A percentile compares a stretch with the other conserved stretches of the same genome.
Evolutionary conservation across 164 flowering plant genomes (phyloP).

Genomic region (Malania oleifera): DNA sequence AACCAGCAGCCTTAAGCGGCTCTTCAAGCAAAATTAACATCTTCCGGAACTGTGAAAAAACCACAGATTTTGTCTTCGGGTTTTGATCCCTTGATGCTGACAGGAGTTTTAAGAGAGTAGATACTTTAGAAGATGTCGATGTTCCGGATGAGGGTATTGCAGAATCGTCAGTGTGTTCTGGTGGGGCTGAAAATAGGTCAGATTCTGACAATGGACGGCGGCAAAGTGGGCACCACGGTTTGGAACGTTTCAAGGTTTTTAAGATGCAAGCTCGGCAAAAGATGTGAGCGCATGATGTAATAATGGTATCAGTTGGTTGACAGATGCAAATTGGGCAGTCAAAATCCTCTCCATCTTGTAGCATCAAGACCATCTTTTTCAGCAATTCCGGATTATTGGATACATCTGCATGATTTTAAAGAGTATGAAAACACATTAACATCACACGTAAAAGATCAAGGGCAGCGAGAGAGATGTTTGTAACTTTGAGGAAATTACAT

Average conservation of each 20-base stretch:
- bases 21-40: constrained; percentile 72
- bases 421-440: no score
- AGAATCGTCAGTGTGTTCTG: constrained; percentile 21
- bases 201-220: constrained; percentile 57
- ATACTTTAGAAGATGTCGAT: constrained; percentile 54
- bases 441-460: no score
- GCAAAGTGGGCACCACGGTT: constrained; percentile 74
- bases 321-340: constrained; percentile 91
- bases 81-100: constrained; percentile 36
- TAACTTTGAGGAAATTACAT: no score
- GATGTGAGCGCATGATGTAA: constrained; percentile 82
- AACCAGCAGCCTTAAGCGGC: constrained; percentile 72
- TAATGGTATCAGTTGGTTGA: constrained; percentile 54
- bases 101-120: constrained; percentile 60
- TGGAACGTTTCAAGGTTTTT: constrained; percentile 47
- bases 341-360: constrained; percentile 85
- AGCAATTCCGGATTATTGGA: constrained; percentile 74
- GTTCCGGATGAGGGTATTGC: constrained; percentile 12
- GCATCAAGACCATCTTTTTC: constrained; percentile 50
- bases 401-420: constrained; percentile 47
- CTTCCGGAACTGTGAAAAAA: constrained; percentile 86
- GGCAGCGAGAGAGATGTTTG: no score
- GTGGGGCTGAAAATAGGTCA: constrained; percentile 73
- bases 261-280: constrained; percentile 76
- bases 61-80: constrained; percentile 57